Percentiles rank a stretch among this genome's conserved stretches.
Conservation (phyloP, 176 grass and related monocot genomes). For the Echinochloa phyllopogon region DNA sequence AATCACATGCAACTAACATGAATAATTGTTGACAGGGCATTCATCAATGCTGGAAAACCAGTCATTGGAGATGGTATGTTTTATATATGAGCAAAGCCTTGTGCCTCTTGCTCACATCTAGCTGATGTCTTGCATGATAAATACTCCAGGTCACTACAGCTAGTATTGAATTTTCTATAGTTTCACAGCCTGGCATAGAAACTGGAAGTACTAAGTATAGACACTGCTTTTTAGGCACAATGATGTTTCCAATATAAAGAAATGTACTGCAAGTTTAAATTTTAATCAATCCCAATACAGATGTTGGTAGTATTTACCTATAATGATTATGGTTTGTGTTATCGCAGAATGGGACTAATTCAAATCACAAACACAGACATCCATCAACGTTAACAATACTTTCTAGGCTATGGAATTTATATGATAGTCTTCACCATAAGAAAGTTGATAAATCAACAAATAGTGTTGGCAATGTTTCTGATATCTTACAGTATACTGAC, state of each 20-base stretch:
- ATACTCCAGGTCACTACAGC: neutral
- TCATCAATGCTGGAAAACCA: neutral
- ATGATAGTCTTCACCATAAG: neutral
- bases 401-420: neutral
- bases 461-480: neutral
- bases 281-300: neutral
- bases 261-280: neutral
- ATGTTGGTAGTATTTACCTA: neutral
- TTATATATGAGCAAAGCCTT: neutral
- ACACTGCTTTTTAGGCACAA: neutral
- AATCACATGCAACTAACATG: conserved; percentile 18
- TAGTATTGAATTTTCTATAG: conserved; percentile 1
- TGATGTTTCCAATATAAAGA: conserved; percentile 4
- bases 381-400: conserved; percentile 7
- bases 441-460: conserved; percentile 1
- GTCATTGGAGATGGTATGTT: neutral
- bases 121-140: neutral
- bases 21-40: neutral
- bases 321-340: neutral
- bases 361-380: neutral
- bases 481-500: neutral
- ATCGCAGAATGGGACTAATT: neutral
- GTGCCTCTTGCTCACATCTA: neutral
- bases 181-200: too few relatives aligned
- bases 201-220: neutral